phyloP scores from a whole-genome alignment of 2,329 filamentous ascomycete species.

The Xylogone sp. region DNA sequence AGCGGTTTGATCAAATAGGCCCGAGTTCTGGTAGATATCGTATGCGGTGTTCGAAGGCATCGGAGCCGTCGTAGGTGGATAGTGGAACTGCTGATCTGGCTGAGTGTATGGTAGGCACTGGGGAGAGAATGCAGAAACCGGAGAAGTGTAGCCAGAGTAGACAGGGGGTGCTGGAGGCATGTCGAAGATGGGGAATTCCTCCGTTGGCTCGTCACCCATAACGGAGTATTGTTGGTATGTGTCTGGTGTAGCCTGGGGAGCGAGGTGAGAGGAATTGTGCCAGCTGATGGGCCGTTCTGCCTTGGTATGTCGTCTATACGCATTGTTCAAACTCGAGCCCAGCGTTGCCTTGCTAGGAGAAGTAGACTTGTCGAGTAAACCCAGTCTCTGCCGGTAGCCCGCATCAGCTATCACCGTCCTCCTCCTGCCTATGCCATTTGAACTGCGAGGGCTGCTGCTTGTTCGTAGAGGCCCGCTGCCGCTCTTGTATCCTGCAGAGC shows the following conservation, averaged over 20 bases:
- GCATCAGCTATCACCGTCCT: slow-evolving; percentile 53
- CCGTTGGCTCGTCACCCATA: slow-evolving; percentile 33
- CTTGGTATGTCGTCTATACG: slow-evolving; percentile 18
- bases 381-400: slow-evolving; percentile 20
- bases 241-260: slow-evolving; percentile 19
- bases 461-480: slow-evolving; percentile 53
- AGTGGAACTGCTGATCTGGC: slow-evolving; percentile 19
- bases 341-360: slow-evolving; percentile 17
- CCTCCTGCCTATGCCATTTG: slow-evolving; percentile 45
- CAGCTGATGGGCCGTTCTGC: slow-evolving; percentile 66
- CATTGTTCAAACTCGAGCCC: slow-evolving; percentile 5
- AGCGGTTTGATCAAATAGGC: slow-evolving; percentile 9
- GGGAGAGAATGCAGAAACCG: slow-evolving; percentile 51
- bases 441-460: slow-evolving; percentile 63
- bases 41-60: slow-evolving; percentile 10
- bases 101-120: slow-evolving; percentile 41
- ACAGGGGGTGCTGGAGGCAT: slow-evolving; percentile 43
- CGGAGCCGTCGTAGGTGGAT: slow-evolving; percentile 8
- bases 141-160: slow-evolving; percentile 57
- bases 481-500: slow-evolving; percentile 46
- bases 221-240: slow-evolving; percentile 29
- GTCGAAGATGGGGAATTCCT: slow-evolving; percentile 17
- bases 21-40: slow-evolving; percentile 10
- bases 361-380: slow-evolving; percentile 17
- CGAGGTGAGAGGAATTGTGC: slow-evolving; percentile 57